Evolutionary conservation across 257 asterid genomes (phyloP).

Genomic region (Solanum pennellii): DNA sequence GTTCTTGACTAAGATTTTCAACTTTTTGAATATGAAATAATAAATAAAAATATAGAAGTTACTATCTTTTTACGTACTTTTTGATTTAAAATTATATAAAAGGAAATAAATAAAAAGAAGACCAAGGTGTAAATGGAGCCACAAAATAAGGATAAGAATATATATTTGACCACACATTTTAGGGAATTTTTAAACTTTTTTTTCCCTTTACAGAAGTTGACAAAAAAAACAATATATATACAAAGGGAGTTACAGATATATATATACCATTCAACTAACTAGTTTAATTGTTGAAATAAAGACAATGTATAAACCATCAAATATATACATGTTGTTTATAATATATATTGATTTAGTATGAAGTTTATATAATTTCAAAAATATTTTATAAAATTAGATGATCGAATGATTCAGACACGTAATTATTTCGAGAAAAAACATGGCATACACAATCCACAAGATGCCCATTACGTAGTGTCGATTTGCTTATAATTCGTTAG

Average conservation of each 20-base stretch:
- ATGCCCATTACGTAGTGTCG: not conserved
- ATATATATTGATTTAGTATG: not conserved
- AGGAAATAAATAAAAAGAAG: not conserved
- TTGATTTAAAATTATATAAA: not conserved
- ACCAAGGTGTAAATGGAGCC: not conserved
- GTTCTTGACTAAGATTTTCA: not conserved
- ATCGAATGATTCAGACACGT: not conserved
- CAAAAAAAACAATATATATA: not conserved
- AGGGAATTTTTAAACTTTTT: not conserved
- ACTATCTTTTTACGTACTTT: not conserved
- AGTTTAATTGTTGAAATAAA: accelerated
- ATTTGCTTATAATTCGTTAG: not conserved
- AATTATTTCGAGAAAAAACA: not conserved
- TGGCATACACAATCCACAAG: not conserved
- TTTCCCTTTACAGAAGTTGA: not conserved
- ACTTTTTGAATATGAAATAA: not conserved
- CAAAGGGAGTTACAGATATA: not conserved
- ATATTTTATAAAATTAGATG: not conserved
- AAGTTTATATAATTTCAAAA: not conserved
- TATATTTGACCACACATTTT: not conserved
- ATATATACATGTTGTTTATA: not conserved
- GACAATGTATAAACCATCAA: not conserved
- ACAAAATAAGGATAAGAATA: not conserved
- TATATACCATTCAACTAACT: not conserved
- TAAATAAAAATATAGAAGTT: not conserved